A percentile compares a stretch with the other conserved stretches of the same genome.
Conservation (phyloP, 1,284 basidiomycete genomes). For the Ustilago hordei region DNA sequence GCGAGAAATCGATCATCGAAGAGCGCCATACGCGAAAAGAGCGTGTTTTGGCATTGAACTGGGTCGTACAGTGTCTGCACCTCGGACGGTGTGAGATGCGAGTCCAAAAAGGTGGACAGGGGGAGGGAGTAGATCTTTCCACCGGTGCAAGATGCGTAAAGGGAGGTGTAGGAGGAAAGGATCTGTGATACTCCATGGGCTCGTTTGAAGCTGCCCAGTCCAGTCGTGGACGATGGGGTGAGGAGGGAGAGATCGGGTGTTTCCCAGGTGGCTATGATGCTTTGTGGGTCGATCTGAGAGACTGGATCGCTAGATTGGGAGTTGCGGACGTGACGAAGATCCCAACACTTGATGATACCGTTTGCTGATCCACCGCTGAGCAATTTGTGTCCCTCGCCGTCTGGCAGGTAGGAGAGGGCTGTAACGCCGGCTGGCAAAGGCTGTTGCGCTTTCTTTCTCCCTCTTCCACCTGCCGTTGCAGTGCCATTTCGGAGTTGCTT, state of each 20-base stretch:
- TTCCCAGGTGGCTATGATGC: conserved; percentile 18
- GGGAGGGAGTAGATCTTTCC: conserved; percentile 58
- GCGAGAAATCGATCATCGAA: conserved; percentile 63
- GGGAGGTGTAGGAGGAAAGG: conserved; percentile 34
- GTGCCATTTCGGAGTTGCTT: conserved; percentile 14
- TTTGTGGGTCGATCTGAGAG: conserved; percentile 15
- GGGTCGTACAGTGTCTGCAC: conserved; percentile 51
- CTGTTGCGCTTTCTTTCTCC: conserved; percentile 18
- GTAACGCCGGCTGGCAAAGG: conserved; percentile 54
- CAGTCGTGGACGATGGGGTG: conserved; percentile 5
- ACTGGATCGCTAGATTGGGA: conserved; percentile 6
- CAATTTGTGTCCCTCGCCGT: conserved; percentile 51
- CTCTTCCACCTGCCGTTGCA: background rate
- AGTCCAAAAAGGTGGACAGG: conserved; percentile 31
- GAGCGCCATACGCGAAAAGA: conserved; percentile 65
- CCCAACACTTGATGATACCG: conserved; percentile 65
- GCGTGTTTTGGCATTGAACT: conserved; percentile 62
- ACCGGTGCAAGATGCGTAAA: conserved; percentile 64
- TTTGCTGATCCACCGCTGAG: conserved; percentile 60
- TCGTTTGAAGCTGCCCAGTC: conserved; percentile 30
- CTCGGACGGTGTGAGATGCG: conserved; percentile 3
- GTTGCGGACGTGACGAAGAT: conserved; percentile 51
- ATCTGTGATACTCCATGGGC: conserved; percentile 65
- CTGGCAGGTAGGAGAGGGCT: conserved; percentile 53
- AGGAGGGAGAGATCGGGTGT: conserved; percentile 45